A percentile compares a stretch with the other conserved stretches of the same genome.
These are phyloP conservation scores for Medicago truncatula DNA, from an alignment of 306 rosid species.

Conservation along the genomic window DNA sequence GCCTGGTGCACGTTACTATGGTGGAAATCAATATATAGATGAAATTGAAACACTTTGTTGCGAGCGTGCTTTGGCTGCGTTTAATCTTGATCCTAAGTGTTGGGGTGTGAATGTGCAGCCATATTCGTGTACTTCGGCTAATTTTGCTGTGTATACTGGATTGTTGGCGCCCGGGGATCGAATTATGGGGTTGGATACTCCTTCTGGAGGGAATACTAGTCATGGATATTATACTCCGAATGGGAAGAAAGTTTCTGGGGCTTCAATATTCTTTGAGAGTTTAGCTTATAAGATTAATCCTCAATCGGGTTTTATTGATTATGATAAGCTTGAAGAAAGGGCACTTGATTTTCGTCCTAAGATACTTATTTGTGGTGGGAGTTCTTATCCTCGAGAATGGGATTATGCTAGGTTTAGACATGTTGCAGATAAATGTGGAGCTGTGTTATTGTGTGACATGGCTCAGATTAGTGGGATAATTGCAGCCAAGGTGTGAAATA, in stretches of 20 bases:
- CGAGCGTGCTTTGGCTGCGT: constrained; percentile 80
- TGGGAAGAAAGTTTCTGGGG: constrained; percentile 86
- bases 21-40: constrained; percentile 84
- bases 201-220: constrained; percentile 96
- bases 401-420: constrained; percentile 90
- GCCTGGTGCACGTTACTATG: constrained; percentile 85
- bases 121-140: constrained; percentile 91
- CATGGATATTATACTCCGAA: constrained; percentile 88
- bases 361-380: constrained; percentile 94
- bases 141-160: constrained; percentile 90
- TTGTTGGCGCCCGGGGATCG: constrained; percentile 83
- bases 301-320: constrained; percentile 81
- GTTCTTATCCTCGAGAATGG: constrained; percentile 94
- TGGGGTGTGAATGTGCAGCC: constrained; percentile 99
- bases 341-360: constrained; percentile 97
- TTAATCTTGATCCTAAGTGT: constrained; percentile 62
- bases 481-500: constrained; percentile 82
- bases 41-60: constrained; percentile 83
- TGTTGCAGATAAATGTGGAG: constrained; percentile 90
- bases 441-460: constrained; percentile 90
- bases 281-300: constrained; percentile 87
- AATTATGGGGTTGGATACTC: constrained; percentile 94
- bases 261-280: constrained; percentile 93
- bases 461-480: constrained; percentile 92
- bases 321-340: constrained; percentile 91